phyloP scores from a whole-genome alignment of 495 filamentous ascomycete genomes.

The Penicillium coffeae region DNA sequence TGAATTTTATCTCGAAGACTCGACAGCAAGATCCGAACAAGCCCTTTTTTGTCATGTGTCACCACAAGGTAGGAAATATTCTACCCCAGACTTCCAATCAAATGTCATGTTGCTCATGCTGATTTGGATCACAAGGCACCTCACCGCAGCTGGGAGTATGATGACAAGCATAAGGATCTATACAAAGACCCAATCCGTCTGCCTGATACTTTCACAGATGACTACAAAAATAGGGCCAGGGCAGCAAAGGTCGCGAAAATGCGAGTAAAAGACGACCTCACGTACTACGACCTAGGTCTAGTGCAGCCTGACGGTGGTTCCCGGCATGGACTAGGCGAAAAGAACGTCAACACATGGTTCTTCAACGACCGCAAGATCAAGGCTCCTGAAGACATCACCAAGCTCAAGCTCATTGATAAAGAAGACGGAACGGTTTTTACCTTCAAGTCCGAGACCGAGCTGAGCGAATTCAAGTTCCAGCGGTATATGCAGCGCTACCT shows the following conservation, averaged over 20 bases:
- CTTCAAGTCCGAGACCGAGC: slow-evolving; percentile 29
- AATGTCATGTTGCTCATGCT: no score
- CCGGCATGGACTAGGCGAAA: slow-evolving; percentile 21
- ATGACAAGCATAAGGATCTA: slow-evolving; percentile 34
- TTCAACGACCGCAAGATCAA: slow-evolving; percentile 32
- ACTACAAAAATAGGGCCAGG: slow-evolving; percentile 42
- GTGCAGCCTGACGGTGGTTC: slow-evolving; percentile 42
- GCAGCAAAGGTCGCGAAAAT: slow-evolving; percentile 38
- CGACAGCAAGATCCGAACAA: slow-evolving; percentile 23
- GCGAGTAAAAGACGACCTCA: slow-evolving; percentile 39
- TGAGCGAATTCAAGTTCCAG: slow-evolving; percentile 46
- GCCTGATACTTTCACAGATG: slow-evolving; percentile 41
- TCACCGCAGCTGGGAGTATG: slow-evolving; percentile 42
- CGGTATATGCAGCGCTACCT: slow-evolving; percentile 48
- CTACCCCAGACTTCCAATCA: no score
- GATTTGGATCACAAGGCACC: slow-evolving; percentile 48
- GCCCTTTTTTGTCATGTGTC: slow-evolving; percentile 48
- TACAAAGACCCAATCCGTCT: slow-evolving; percentile 35
- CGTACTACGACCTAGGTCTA: slow-evolving; percentile 40
- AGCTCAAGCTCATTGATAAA: slow-evolving; percentile 35
- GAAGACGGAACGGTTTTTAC: slow-evolving; percentile 36
- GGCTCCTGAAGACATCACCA: slow-evolving; percentile 25
- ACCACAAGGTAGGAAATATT: no score
- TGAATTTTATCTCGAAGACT: slow-evolving; percentile 32
- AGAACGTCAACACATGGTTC: slow-evolving; percentile 19